These are phyloP conservation scores for Ceratocystiopsis sp. DNA, from an alignment of 2,329 filamentous ascomycete genomes.

Conservation along the genomic window DNA sequence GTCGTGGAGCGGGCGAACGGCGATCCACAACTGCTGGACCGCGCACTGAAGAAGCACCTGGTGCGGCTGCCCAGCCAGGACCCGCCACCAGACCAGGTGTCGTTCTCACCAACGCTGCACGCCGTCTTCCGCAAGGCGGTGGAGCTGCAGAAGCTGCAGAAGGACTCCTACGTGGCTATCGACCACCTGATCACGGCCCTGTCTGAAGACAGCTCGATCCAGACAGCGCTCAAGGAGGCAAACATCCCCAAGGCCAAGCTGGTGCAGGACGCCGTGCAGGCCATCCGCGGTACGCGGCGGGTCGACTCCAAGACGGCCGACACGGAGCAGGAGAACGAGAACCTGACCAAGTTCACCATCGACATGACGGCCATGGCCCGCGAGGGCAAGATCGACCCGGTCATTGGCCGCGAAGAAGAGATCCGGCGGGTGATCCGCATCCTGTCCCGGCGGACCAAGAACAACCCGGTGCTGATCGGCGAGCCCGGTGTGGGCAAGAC, in stretches of 20 bases:
- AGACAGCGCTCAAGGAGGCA: conserved; percentile 60
- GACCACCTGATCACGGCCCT: conserved; percentile 85
- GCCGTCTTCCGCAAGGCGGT: conserved; percentile 70
- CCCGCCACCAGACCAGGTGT: conserved; percentile 77
- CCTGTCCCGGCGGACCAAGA: conserved; percentile 84
- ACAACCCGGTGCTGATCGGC: conserved; percentile 95
- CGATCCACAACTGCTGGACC: conserved; percentile 75
- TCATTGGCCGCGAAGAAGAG: conserved; percentile 93
- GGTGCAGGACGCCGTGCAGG: conserved; percentile 74
- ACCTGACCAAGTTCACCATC: conserved; percentile 93
- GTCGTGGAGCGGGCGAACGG: conserved; percentile 88
- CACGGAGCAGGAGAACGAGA: conserved; percentile 82
- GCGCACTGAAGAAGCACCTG: conserved; percentile 77
- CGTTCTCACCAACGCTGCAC: conserved; percentile 65
- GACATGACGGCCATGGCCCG: conserved; percentile 94
- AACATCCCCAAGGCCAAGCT: conserved; percentile 87
- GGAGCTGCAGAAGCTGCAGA: conserved; percentile 92
- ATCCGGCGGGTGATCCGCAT: conserved; percentile 86
- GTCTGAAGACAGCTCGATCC: conserved; percentile 60
- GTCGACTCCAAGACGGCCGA: conserved; percentile 96
- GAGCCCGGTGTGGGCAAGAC: conserved; percentile 98
- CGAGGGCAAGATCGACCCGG: conserved; percentile 94
- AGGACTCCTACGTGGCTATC: conserved; percentile 84
- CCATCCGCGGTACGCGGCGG: conserved; percentile 80
- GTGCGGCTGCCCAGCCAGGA: conserved; percentile 89